Conservation (phyloP, 2,329 filamentous ascomycete genomes). For the Chaetothyriales sp. region DNA sequence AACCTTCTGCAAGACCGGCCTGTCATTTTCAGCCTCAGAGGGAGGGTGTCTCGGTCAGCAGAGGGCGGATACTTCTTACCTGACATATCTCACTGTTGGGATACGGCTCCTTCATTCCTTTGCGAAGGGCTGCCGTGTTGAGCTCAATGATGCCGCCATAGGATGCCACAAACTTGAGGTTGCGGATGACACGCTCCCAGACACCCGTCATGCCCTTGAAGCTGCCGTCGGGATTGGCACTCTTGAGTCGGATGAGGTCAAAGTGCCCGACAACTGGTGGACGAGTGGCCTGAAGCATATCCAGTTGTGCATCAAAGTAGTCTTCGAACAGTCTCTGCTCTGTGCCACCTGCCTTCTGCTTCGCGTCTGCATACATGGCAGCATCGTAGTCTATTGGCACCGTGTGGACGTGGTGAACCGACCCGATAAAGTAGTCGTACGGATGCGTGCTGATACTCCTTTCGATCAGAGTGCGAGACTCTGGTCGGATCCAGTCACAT, state of each 20-base stretch:
- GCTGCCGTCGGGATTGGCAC: constrained; percentile 49
- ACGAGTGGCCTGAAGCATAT: constrained; percentile 57
- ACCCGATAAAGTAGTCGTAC: constrained; percentile 85
- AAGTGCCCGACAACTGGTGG: constrained; percentile 85
- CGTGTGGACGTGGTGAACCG: constrained; percentile 74
- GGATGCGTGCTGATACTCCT: constrained; percentile 43
- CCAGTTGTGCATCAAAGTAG: constrained; percentile 78
- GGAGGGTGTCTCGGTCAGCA: constrained; percentile 3
- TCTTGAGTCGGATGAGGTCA: constrained; percentile 73
- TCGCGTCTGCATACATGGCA: constrained; percentile 50
- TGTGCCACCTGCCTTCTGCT: constrained; percentile 39
- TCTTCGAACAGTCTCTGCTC: constrained; percentile 63
- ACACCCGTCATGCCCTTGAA: constrained; percentile 46
- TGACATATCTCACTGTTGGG: constrained; percentile 64
- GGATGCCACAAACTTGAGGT: constrained; percentile 52
- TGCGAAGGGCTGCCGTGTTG: constrained; percentile 74
- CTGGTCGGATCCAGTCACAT: constrained; percentile 73
- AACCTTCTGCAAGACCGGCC: constrained; percentile 58
- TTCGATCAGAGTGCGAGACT: constrained; percentile 45
- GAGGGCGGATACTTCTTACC: constrained; percentile 32
- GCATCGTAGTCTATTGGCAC: constrained; percentile 80
- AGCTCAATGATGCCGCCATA: constrained; percentile 79
- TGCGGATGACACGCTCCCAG: constrained; percentile 60
- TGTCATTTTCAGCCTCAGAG: constrained; percentile 20
- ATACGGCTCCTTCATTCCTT: constrained; percentile 84